Base-by-base conservation (phyloP, 2,329 filamentous ascomycete species). In the Septoria linicola region DNA sequence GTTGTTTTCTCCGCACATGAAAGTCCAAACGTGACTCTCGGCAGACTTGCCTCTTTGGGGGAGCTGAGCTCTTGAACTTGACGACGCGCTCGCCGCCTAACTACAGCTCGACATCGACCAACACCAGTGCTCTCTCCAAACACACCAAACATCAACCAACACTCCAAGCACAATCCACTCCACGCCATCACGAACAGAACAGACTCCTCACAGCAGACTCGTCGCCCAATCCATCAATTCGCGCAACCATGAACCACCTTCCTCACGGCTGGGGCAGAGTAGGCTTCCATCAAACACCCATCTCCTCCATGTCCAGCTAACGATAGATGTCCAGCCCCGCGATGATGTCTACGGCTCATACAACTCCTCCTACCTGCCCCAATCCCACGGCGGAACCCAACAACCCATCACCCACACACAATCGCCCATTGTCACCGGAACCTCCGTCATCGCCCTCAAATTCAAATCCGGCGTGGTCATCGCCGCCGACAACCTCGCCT, bases 261-360 rank as follows among this genome's bases (percentile, higher is more conserved):
- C 82, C 82, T 53, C 77, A 83, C 74, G 79, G 78, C 60, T 85
- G 82, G 82, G 82, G 82, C 68, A 78, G 82, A 70, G 82, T 84
- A 75, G 68, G 78, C 70, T 32, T 37, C 32, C 52, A 30, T 53
- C 27, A 49, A 45, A 37, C 57, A 62, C 63, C 66, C 63, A 55
- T 59, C 61, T 60, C 58, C 58, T 55, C 57, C 51, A 49, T 45
- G 55, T 41, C 49, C 53, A 41, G 64, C 72, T 76, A 70, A 76
- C 66, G 39, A 40, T 20, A 3, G 51, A 53, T 23, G 37, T 55
- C 47, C 66, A 99, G 93, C 93, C 93, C 69, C 87, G 93, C 80
- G 89, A 99, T 74, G 93, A 99, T 73, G 80, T 97, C 68, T 99
- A 97, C 76, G 93, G 93, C 65, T 79, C 87, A 66, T 99, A 99